Base-by-base conservation (phyloP, 2,329 filamentous ascomycete species). In the Huntiella moniliformis region DNA sequence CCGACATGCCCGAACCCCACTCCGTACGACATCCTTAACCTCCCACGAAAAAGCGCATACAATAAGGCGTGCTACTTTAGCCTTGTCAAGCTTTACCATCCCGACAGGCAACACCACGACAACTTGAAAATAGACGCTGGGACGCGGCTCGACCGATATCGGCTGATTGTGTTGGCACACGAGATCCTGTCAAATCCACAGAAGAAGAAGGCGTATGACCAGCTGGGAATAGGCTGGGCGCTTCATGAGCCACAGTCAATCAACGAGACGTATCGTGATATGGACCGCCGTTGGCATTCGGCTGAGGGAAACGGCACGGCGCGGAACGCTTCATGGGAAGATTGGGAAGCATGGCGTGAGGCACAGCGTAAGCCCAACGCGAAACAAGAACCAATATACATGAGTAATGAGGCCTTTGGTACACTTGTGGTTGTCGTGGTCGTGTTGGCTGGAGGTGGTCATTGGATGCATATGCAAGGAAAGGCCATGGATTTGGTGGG, bases 11-110 rank as follows among this genome's bases (percentile, higher is more conserved):
- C 57, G 15, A 56, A 67, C 36, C 83, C 82, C 1, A 88, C 87
- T 0, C 91, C 91, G 1, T 96, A 98, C 64, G 83, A 96, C 56
- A 83, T 98, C 57, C 78, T 96, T 56, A 67, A 72, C 50, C 60
- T 66, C 41, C 18, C 42, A 12, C 28, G 16, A 7, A 65, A 66
- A 48, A 76, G 74, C 11, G 71, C 76, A 2, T 96, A 98, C 61
- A 79, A 74, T 51, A 96, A 98, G 62, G 64, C 70, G 38, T 76
- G 76, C 50, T 98, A 86, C 68, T 91, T 92, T 61, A 73, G 88
- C 56, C 74, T 98, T 44, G 91, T 93, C 48, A 98, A 96, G 65
- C 68, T 92, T 40, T 98, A 98, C 64, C 91, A 98, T 57, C 91
- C 91, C 0, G 91, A 98, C 60, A 74, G 73, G 49, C 66, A 63